Evolutionary conservation across 2,329 filamentous ascomycete genomes (phyloP), one percentile per base, ranked within the genome.

Genomic region (Aureobasidium pullulans): DNA sequence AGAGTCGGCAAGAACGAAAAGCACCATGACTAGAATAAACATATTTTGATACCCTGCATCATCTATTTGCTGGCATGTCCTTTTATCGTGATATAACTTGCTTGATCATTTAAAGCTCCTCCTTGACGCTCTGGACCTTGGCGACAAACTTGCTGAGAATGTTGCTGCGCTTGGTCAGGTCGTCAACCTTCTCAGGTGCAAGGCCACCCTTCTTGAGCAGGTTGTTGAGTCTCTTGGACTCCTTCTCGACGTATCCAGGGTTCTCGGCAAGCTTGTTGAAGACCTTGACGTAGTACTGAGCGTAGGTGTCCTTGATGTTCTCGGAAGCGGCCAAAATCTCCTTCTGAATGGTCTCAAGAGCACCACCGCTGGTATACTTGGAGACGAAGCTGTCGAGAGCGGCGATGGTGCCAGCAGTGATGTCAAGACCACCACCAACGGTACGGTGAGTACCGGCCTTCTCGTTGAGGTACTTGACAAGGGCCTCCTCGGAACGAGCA

Each of bases 271-370:
- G 78, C 84, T 96, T 97, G 72, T 89, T 84, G 62, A 94, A 88
- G 58, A 96, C 91, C 72, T 89, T 90, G 72, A 94, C 80, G 75
- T 99, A 97, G 83, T 99, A 99, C 76, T 92, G 83, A 48, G 90
- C 90, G 71, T 93, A 96, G 79, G 89, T 90, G 74, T 87, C 85
- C 76, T 87, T 83, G 56, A 94, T 73, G 54, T 75, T 78, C 66
- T 81, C 81, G 23, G 86, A 86, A 62, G 84, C 83, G 77, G 87
- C 87, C 78, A 87, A 86, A 57, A 88, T 80, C 75, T 95, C 87
- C 44, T 80, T 80, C 36, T 84, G 79, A 23, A 90, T 82, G 64
- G 87, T 84, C 46, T 83, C 78, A 59, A 89, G 75, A 52, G 79
- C 75, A 60, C 85, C 85, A 47, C 84, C 84, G 13, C 83, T 81